These are phyloP conservation scores for Penicillium sp. DNA, from an alignment of 2,329 filamentous ascomycete species.

Conservation along the genomic window DNA sequence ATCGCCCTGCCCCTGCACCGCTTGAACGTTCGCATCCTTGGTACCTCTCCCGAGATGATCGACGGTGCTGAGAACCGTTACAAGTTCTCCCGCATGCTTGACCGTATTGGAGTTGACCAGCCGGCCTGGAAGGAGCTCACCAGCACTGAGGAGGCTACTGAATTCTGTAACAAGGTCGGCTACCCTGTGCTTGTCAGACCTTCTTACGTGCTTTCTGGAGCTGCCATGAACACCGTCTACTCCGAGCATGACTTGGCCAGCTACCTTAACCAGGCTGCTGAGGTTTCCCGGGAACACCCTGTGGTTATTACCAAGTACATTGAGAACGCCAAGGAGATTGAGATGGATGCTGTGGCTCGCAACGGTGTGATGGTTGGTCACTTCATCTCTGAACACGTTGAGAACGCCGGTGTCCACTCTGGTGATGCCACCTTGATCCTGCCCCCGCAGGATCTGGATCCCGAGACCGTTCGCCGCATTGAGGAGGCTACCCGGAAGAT, in stretches of 20 bases:
- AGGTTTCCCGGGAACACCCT: slow-evolving; percentile 88
- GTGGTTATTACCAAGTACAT: slow-evolving; percentile 99
- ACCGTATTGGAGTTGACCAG: slow-evolving; percentile 88
- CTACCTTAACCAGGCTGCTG: slow-evolving; percentile 81
- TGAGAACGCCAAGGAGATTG: slow-evolving; percentile 97
- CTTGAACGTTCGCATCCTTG: slow-evolving; percentile 81
- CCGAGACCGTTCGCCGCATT: slow-evolving; percentile 79
- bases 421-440: slow-evolving; percentile 93
- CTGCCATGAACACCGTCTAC: slow-evolving; percentile 99
- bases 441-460: slow-evolving; percentile 84
- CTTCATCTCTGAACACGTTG: slow-evolving; percentile 96
- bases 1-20: slow-evolving; percentile 84
- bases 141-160: slow-evolving; percentile 78
- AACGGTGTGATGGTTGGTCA: slow-evolving; percentile 85
- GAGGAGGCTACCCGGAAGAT: slow-evolving; percentile 95
- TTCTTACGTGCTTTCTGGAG: slow-evolving; percentile 92
- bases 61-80: slow-evolving; percentile 94
- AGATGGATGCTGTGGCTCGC: slow-evolving; percentile 95
- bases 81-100: slow-evolving; percentile 97
- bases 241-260: slow-evolving; percentile 82
- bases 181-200: slow-evolving; percentile 93
- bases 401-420: slow-evolving; percentile 96
- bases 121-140: slow-evolving; percentile 97
- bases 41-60: slow-evolving; percentile 98
- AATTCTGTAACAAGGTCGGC: slow-evolving; percentile 77